These are phyloP conservation scores for Colletotrichum sp. DNA, from an alignment of 2,329 filamentous ascomycete species.

Conservation along the genomic window DNA sequence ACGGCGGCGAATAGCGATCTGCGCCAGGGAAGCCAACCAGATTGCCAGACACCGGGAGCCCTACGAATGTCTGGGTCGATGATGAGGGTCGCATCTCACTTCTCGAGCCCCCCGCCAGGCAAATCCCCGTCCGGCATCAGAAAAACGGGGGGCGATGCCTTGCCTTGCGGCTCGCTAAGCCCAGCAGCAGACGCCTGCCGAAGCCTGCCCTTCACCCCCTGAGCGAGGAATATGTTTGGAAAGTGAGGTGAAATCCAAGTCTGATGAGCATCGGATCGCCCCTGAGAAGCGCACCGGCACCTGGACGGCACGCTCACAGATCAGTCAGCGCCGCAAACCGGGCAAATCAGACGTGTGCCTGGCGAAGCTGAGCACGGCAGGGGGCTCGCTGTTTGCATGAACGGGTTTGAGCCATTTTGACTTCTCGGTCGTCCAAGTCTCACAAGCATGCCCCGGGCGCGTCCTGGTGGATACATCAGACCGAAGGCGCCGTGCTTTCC, in stretches of 20 bases:
- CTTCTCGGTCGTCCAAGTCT: not conserved
- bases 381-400: constrained; percentile 5
- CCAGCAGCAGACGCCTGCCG: not conserved
- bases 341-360: not conserved
- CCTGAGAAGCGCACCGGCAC: not conserved
- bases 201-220: not conserved
- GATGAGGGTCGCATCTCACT: constrained; percentile 6
- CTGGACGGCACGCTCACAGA: not conserved
- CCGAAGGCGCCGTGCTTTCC: not conserved
- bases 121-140: constrained; percentile 8
- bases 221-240: not conserved
- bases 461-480: not conserved
- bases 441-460: constrained; percentile 1
- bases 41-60: not conserved
- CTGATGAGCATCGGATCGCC: not conserved
- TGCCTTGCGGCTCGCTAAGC: constrained; percentile 9
- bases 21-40: constrained; percentile 15
- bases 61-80: not conserved
- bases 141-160: not conserved
- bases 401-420: constrained; percentile 13
- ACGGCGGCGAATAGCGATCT: constrained; percentile 15
- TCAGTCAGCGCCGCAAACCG: not conserved
- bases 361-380: not conserved
- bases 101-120: not conserved
- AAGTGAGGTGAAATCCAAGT: not conserved